Base-by-base conservation (phyloP, 345 rosid species). In the Gynandropsis gynandra region DNA sequence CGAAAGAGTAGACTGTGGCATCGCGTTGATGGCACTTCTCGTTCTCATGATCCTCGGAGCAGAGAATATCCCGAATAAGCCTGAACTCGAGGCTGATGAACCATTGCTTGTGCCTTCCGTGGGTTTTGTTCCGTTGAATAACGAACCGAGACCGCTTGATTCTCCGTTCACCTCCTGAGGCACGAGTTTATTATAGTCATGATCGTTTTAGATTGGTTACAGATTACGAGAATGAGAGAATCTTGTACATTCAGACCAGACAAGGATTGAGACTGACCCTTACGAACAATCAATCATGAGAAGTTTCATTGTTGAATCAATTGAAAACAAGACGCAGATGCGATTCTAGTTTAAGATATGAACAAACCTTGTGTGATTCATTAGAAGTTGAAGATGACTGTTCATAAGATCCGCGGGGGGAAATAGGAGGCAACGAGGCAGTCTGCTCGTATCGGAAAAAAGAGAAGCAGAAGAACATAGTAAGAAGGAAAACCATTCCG, bases 281-380 rank as follows among this genome's bases (percentile, higher is more conserved):
- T n/a, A n/a, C n/a, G 75, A 29, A 10, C 11, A 50, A 37, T 13
- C 3, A 10, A 21, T 11, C 50, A 5, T 4, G 36, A 38, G 39
- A 42, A 37, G 42, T 21, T 48, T 51, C 19, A 50, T 19, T 40
- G 53, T 35, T 31, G 15, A 48, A 48, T 12, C 33, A 7, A 13
- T 5, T 11, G 31, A 16, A 2, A n/a, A 52, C 9, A 10, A 52
- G 42, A 52, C 15, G 41, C 33, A 15, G 29, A 53, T 11, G 7
- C 1, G 31, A 59, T 10, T 13, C 15, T 14, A 15, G n/a, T 16
- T 33, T 31, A 24, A n/a, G 13, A 61, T 48, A 16, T 39, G 36
- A 60, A 66, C 74, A 29, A 57, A 83, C 96, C 93, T 68, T 70
- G 47, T 32, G 61, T 54, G 73, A 63, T 56, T 68, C 81, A 72